Conservation (phyloP, 176 grass and related monocot genomes). For the Alopecurus myosuroides region DNA sequence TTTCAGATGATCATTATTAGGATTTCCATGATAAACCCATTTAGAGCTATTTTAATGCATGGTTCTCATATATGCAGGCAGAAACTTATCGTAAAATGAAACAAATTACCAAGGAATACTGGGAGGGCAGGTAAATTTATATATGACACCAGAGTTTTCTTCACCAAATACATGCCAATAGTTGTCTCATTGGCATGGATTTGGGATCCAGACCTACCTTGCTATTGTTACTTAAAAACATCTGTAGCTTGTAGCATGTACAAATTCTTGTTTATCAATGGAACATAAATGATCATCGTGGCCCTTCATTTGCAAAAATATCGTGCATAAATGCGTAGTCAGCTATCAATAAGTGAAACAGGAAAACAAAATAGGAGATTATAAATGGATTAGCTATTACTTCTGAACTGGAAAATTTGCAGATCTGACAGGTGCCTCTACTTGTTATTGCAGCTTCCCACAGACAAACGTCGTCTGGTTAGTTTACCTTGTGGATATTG, state of each 20-base stretch:
- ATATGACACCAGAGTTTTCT: not conserved
- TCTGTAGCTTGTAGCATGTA: not conserved
- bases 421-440: not conserved
- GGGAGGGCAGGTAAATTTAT: conserved; percentile 68
- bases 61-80: conserved; percentile 39
- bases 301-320: not conserved
- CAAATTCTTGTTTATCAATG: not conserved
- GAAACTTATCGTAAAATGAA: conserved; percentile 94
- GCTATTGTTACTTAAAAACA: not conserved
- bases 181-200: not conserved
- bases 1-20: conserved; percentile 21
- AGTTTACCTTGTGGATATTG: conserved; percentile 68
- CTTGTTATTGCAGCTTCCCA: conserved; percentile 48
- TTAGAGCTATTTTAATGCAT: conserved; percentile 24
- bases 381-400: not conserved
- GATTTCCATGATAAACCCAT: conserved; percentile 19
- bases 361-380: not conserved
- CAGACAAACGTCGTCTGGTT: conserved; percentile 84
- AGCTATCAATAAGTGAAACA: not conserved
- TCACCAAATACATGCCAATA: not conserved
- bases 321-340: not conserved
- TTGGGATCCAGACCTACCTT: not conserved
- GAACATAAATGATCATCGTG: not conserved
- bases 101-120: conserved; percentile 69
- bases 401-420: not conserved